Evolutionary conservation across 495 filamentous ascomycete species (phyloP), one percentile per base, ranked within the genome.

Genomic region (Penicillium herquei): DNA sequence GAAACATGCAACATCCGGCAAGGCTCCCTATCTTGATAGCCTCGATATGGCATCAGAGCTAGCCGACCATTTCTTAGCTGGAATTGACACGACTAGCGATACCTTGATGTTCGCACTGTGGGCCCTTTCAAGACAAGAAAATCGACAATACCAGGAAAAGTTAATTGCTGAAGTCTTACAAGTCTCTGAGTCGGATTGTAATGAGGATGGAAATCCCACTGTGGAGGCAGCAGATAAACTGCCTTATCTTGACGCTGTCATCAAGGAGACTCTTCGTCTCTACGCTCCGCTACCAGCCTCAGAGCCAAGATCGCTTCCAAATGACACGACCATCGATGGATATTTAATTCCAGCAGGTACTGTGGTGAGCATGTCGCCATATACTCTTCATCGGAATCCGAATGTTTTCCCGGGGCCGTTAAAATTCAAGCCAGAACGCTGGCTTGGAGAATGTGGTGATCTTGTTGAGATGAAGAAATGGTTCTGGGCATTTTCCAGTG

Each of bases 401-500:
- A 46, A 70, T 0, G 73, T 81, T 0, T 88, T 81, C 59, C 74
- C 74, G 0, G 69, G 81, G 0, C 74, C 84, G 0, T 67, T 76
- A 34, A 63, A 39, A 21, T 89, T 83, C 78, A 76, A 80, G 17
- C 77, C 82, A 18, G 78, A 76, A 6, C 74, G 85, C 3, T 87
- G 85, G 85, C 62, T 87, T 12, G 67, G 52, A 8, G 37, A 32
- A 0, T 56, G 57, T 14, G 41, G 34, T 21, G 62, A 71, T 21
- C 64, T 66, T 17, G 69, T 58, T 32, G 81, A 85, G 57, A 79
- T 84, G 70, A 74, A 81, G 51, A 70, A 81, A 30, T 84, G 81
- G 72, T 90, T 89, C 59, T 91, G 87, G 87, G 86, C 87, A 0
- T 92, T 93, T 66, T 83, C 86, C 0, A 88, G 82, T 52, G 89